A percentile compares a stretch with the other conserved stretches of the same genome.
These are phyloP conservation scores for Trypanosoma cruzi DNA, from an alignment of 208 protist genomes.

Conservation along the genomic window DNA sequence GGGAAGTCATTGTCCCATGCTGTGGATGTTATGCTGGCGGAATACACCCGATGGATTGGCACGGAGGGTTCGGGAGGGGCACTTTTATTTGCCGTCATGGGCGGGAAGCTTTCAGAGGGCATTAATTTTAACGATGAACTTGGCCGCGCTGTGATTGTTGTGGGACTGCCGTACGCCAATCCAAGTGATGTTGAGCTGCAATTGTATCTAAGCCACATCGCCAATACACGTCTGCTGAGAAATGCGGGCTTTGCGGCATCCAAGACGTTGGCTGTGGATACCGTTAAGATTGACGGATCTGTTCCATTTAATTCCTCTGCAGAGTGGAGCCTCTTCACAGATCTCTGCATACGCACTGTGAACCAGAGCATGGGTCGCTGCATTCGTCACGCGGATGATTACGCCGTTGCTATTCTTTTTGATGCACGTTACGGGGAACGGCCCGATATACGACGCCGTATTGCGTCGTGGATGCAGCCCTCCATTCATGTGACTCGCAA, in stretches of 20 bases:
- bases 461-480: conserved; percentile 71
- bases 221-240: conserved; percentile 26
- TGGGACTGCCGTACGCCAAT: conserved; percentile 97
- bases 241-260: neutral
- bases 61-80: conserved; percentile 67
- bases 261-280: neutral
- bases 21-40: conserved; percentile 46
- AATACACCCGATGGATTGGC: conserved; percentile 64
- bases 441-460: conserved; percentile 40
- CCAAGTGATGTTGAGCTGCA: conserved; percentile 86
- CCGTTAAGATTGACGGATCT: neutral
- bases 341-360: conserved; percentile 96
- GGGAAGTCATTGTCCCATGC: neutral
- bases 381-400: conserved; percentile 94
- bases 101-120: conserved; percentile 97
- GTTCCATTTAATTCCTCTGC: conserved; percentile 35
- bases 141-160: conserved; percentile 92
- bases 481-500: conserved; percentile 38
- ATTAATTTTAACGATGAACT: conserved; percentile 98
- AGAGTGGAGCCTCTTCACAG: conserved; percentile 86
- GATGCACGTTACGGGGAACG: conserved; percentile 89
- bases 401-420: conserved; percentile 93
- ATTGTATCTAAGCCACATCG: conserved; percentile 84
- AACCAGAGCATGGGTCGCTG: conserved; percentile 97
- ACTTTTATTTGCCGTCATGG: conserved; percentile 94